phyloP scores from a whole-genome alignment of 805 yeast genomes.

The Metschnikowia gelsemii region DNA sequence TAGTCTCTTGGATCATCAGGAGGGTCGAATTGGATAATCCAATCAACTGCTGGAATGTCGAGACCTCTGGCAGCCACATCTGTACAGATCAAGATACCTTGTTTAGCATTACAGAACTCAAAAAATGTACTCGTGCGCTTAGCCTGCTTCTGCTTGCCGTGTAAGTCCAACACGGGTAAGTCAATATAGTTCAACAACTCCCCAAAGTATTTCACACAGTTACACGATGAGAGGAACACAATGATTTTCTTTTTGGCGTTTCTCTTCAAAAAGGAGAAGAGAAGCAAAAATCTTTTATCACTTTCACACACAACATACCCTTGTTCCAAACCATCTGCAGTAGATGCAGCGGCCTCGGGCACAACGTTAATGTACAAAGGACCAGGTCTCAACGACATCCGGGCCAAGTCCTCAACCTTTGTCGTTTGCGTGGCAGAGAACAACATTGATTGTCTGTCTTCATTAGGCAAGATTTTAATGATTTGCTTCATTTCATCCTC shows the following conservation, averaged over 20 bases:
- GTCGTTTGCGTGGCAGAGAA: conserved; percentile 99
- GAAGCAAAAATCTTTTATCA: conserved; percentile 84
- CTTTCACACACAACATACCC: conserved; percentile 98
- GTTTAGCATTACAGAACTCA: conserved; percentile 96
- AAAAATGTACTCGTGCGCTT: conserved; percentile 97
- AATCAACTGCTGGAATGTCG: conserved; percentile 97
- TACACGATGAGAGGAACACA: conserved; percentile 94
- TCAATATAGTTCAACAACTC: conserved; percentile 95
- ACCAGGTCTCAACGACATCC: conserved; percentile 92
- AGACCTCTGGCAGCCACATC: conserved; percentile 99
- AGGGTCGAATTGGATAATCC: conserved; percentile 99
- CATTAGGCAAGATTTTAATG: conserved; percentile 86
- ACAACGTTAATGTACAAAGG: conserved; percentile 94
- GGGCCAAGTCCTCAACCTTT: conserved; percentile 95
- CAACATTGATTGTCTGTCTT: conserved; percentile 92
- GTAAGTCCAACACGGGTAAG: conserved; percentile 92
- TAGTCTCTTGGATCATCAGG: conserved; percentile 99
- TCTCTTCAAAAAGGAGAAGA: conserved; percentile 91
- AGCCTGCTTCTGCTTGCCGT: conserved; percentile 98
- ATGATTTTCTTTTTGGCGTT: conserved; percentile 88
- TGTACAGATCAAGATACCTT: conserved; percentile 90
- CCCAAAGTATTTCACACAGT: conserved; percentile 93
- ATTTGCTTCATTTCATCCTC: conserved; percentile 99
- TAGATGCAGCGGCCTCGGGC: conserved; percentile 75
- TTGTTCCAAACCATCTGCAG: conserved; percentile 96